Conservation (phyloP, 257 asterid genomes). For the Plantago ovata region DNA sequence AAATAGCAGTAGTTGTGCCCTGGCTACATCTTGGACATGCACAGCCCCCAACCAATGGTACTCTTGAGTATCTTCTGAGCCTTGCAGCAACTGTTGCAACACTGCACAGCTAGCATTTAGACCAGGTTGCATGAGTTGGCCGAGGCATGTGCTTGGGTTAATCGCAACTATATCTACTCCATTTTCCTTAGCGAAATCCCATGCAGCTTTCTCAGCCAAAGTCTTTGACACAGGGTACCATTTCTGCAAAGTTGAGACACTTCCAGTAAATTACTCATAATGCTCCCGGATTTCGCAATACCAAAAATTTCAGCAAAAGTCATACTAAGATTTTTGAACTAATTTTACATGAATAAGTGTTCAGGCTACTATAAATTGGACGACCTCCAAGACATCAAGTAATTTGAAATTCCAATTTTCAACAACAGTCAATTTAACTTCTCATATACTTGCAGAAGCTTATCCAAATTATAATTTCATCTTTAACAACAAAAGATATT, state of each 20-base stretch:
- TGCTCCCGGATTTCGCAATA: background rate
- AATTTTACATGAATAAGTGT: no score
- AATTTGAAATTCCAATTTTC: no score
- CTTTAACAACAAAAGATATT: no score
- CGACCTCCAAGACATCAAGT: no score
- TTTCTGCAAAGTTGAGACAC: constrained; percentile 38
- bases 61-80: constrained; percentile 79
- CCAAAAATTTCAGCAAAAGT: no score
- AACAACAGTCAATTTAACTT: no score
- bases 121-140: constrained; percentile 66
- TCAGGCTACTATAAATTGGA: no score
- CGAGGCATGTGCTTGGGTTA: constrained; percentile 77
- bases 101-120: constrained; percentile 88
- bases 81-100: constrained; percentile 66
- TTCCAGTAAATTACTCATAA: background rate
- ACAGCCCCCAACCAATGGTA: constrained; percentile 88
- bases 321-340: no score
- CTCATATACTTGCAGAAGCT: no score
- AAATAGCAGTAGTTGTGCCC: constrained; percentile 60
- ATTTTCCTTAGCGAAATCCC: constrained; percentile 67
- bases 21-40: constrained; percentile 84
- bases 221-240: constrained; percentile 95
- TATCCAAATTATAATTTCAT: no score
- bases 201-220: constrained; percentile 77
- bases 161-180: constrained; percentile 69